phyloP scores from a whole-genome alignment of 495 filamentous ascomycete species.

The Pyrenula aspistea region DNA sequence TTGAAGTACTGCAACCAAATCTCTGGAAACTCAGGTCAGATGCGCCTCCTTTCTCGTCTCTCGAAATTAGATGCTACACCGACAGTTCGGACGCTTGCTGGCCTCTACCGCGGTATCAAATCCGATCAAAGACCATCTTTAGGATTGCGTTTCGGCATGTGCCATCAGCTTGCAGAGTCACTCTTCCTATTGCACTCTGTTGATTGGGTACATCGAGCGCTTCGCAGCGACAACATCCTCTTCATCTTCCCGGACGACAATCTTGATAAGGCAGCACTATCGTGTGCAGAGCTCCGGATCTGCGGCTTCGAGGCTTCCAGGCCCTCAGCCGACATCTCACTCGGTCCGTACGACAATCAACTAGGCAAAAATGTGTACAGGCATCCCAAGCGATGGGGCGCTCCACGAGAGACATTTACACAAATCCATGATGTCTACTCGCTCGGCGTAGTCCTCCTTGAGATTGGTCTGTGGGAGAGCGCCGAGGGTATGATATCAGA shows the following conservation, averaged over 20 bases:
- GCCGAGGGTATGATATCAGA: no score
- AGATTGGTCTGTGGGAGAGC: constrained; percentile 45
- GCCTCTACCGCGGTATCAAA: no score
- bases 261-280: constrained; percentile 15
- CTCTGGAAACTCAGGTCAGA: no score
- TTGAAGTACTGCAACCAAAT: no score
- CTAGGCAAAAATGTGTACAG: constrained; percentile 42
- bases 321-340: constrained; percentile 20
- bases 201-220: constrained; percentile 46
- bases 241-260: no score
- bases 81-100: no score
- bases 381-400: constrained; percentile 40
- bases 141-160: no score
- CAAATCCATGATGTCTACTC: constrained; percentile 59
- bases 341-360: constrained; percentile 20
- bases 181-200: constrained; percentile 30
- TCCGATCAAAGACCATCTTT: no score
- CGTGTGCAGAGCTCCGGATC: constrained; percentile 5
- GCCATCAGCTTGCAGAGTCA: constrained; percentile 2
- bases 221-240: constrained; percentile 38
- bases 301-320: constrained; percentile 38
- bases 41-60: no score
- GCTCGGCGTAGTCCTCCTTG: constrained; percentile 46
- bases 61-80: no score
- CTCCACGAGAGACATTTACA: constrained; percentile 23